Evolutionary conservation across 1,284 basidiomycete species (phyloP), one percentile per base, ranked within the genome.

Genomic region (Ustilago cynodontis): DNA sequence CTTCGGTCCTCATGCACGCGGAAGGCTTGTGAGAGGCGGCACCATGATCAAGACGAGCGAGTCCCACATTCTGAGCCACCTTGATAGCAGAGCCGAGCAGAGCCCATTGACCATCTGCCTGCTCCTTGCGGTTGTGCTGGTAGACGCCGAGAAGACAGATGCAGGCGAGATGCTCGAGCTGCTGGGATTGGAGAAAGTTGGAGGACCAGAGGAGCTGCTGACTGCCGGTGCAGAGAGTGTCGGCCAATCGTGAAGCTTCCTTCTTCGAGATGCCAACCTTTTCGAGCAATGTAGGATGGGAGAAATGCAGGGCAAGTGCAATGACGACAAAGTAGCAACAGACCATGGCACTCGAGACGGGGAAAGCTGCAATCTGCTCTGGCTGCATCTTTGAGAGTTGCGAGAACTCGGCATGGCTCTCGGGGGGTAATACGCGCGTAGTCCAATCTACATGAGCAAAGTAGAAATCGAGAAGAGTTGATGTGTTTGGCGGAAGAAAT

Each of bases 121-220:
- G 71, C 22, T 81, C 81, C 24, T 81, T 77, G 29, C 81, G 75
- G 45, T 82, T 80, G 75, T 84, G 81, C 56, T 81, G 79, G 45
- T 84, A 85, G n/a, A 82, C 78, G 29, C 82, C 81, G 50, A 82
- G 78, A 4, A 85, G 65, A 37, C 77, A 78, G 52, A 84, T 76
- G 59, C 77, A 75, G 28, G 81, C 79, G 2, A 85, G 77, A 39
- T 82, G 80, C 53, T 84, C 83, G 58, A 85, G 74, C 49, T 79
- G 76, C 31, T 80, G 82, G 2, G 70, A 71, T 26, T 79, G 77
- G 13, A 85, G 62, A 22, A 80, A 85, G 54, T 84, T 80, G 51
- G 78, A 82, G 11, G 80, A 59, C 73, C 72, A 81, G 9, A 85
- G 73, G 31, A 84, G 60, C 50, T 79, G 75, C 41, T 82, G 81